Base-by-base conservation (phyloP, 306 rosid genomes). In the Trifolium fragiferum region DNA sequence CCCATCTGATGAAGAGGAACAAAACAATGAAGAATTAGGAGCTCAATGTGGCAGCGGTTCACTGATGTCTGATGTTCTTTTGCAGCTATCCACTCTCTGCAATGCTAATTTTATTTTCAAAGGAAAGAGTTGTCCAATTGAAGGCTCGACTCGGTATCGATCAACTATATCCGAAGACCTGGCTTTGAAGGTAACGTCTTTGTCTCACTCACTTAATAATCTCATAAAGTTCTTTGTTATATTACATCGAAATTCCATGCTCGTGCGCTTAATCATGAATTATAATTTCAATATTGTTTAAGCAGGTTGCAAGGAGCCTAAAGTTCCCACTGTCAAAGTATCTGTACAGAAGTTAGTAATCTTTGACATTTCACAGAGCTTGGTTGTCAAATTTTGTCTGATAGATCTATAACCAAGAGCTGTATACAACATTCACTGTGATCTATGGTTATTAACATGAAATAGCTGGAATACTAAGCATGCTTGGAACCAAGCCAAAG, bases 241-340 rank as follows among this genome's bases (percentile, higher is more conserved):
- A 57, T 21, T 64, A 43, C 33, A 49, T 60, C 16, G 21, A 55
- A 35, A 41, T 35, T 54, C 66, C 55, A 47, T 46, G 63, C n/a
- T 14, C 14, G 11, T 4, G 5, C 2, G 62, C 32, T 35, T 32
- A 16, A 41, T 18, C 38, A 3, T 59, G 35, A 47, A 65, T 44
- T 44, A 51, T 38, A 20, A 55, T 63, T 60, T 66, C 76, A 44
- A 21, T 65, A 40, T 70, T 78, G 67, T 65, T 77, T 77, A 66
- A 54, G 73, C 95, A 94, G 98, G 98, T 91, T 43, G 97, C 98
- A 60, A 89, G 91, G 89, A 94, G 96, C 79, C 87, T 91, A 8
- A 86, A 88, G 84, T 94, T 94, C 70, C 97, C 96, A n/a, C 82
- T 94, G 50, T 87, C 96, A 14, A 94, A 87, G 80, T 94, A 90